Evolutionary conservation across 495 filamentous ascomycete species (phyloP).

Genomic region (Penicillium silybi): DNA sequence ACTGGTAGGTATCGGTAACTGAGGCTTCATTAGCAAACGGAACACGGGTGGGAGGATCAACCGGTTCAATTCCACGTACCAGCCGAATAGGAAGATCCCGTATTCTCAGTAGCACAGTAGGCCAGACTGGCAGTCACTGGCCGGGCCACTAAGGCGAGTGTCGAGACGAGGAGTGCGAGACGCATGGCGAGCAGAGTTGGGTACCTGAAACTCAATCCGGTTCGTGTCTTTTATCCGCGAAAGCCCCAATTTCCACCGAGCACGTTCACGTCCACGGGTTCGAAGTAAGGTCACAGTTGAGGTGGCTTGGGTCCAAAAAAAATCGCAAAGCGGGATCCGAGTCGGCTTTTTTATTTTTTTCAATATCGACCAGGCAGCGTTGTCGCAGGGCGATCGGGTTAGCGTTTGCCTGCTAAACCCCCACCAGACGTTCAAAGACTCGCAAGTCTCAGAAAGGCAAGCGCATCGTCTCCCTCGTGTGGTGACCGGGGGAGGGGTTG

Average conservation of each 20-base stretch:
- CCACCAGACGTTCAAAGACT: constrained; percentile 8
- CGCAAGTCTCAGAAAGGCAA: constrained; percentile 6
- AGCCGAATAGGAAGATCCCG: constrained; percentile 29
- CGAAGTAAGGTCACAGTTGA: not conserved
- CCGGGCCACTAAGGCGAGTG: constrained; percentile 13
- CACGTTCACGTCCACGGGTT: not conserved
- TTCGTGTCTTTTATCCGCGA: not conserved
- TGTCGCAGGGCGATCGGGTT: not conserved
- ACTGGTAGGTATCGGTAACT: constrained; percentile 60
- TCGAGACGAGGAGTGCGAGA: constrained; percentile 7
- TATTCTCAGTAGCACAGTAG: constrained; percentile 48
- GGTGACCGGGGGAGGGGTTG: not conserved
- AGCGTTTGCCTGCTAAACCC: constrained; percentile 8
- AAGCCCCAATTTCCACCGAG: not conserved
- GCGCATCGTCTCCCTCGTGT: constrained; percentile 11
- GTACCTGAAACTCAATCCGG: not conserved
- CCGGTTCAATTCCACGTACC: constrained; percentile 21
- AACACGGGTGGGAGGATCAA: not conserved
- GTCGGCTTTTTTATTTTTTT: not conserved
- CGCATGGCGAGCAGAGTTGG: constrained; percentile 13
- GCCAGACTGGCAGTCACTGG: constrained; percentile 21
- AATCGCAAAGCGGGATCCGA: not conserved
- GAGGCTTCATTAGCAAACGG: not conserved
- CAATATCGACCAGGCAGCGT: not conserved
- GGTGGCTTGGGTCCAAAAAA: not conserved